Evolutionary conservation across 208 protist genomes (phyloP).

Genomic region (Wallacemonas sp.): DNA sequence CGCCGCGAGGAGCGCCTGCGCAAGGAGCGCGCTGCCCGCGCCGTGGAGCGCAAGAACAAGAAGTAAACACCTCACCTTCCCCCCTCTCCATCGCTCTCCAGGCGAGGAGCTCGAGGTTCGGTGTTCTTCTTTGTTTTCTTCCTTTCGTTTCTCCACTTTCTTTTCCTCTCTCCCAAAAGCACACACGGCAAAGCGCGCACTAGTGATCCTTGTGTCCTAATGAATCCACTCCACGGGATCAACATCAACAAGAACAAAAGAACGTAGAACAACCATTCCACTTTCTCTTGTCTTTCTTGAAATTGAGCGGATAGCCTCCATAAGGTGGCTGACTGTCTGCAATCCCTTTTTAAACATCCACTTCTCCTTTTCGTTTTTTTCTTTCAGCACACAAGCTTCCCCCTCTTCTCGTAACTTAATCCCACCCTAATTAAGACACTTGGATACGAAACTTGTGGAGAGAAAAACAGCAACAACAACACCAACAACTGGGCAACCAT

Average conservation of each 20-base stretch:
- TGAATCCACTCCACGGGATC: too few relatives aligned
- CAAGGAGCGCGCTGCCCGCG: conserved; percentile 81
- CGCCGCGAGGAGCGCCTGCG: conserved; percentile 80
- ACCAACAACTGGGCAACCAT: not conserved
- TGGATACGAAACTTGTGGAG: not conserved
- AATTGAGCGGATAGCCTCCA: too few relatives aligned
- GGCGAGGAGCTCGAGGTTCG: not conserved
- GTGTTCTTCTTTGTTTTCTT: not conserved
- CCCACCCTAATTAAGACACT: not conserved
- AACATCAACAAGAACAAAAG: too few relatives aligned
- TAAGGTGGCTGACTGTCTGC: too few relatives aligned
- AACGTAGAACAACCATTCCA: too few relatives aligned
- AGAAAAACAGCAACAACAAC: not conserved
- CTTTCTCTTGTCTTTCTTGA: too few relatives aligned
- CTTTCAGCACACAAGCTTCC: not conserved
- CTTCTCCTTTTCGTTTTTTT: too few relatives aligned
- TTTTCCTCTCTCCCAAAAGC: too few relatives aligned
- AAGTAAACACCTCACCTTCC: conserved; percentile 16
- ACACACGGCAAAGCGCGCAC: too few relatives aligned
- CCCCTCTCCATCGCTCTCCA: not conserved
- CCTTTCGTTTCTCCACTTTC: too few relatives aligned
- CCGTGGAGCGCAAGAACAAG: conserved; percentile 77
- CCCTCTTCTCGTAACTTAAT: not conserved
- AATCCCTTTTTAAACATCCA: too few relatives aligned
- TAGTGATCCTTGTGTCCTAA: too few relatives aligned